Evolutionary conservation across 2,329 filamentous ascomycete genomes (phyloP), one percentile per base, ranked within the genome.

Genomic region (Aspergillus luchuensis): DNA sequence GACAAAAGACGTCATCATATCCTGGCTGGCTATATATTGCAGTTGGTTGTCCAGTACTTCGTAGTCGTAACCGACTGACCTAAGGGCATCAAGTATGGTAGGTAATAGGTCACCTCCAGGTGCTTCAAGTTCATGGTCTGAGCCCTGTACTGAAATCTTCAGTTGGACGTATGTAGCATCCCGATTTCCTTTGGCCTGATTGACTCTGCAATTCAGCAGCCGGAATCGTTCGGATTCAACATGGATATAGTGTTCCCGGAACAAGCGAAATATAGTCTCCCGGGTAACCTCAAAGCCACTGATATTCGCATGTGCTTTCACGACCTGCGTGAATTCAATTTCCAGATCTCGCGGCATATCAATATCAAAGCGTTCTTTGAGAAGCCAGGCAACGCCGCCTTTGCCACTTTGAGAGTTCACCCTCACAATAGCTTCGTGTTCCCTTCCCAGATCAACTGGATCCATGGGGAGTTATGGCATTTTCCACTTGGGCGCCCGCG

Each of bases 341-440:
- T 13, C 19, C 11, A 47, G n/a, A 2, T 19, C 43, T 7, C 43
- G 19, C 3, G 93, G 93, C 30, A 97, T 85, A 72, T 97, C 92
- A 66, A 97, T 88, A 68, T 92, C 85, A 55, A 97, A 86, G 70
- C 91, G 88, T 66, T 89, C 87, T 71, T 91, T 88, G 72, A 97
- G 91, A 73, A 97, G 90, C 90, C 91, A 97, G 48, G 93, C 92
- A 59, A 91, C 87, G 66, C 93, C 93, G 60, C 92, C 92, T 80
- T 97, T 97, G 63, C 92, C 93, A 69, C 87, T 91, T 76, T 97
- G 93, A 13, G 91, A 94, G 81, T 97, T 97, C 83, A 97, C 92
- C 60, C 92, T 90, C 73, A 97, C 97, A 72, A 97, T 89, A 59
- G 92, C 92, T 78, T 97, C 92, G 84, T 97, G 97, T 13, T 88